These are phyloP conservation scores for Boehmeria nivea DNA, from an alignment of 306 rosid species.

Conservation along the genomic window DNA sequence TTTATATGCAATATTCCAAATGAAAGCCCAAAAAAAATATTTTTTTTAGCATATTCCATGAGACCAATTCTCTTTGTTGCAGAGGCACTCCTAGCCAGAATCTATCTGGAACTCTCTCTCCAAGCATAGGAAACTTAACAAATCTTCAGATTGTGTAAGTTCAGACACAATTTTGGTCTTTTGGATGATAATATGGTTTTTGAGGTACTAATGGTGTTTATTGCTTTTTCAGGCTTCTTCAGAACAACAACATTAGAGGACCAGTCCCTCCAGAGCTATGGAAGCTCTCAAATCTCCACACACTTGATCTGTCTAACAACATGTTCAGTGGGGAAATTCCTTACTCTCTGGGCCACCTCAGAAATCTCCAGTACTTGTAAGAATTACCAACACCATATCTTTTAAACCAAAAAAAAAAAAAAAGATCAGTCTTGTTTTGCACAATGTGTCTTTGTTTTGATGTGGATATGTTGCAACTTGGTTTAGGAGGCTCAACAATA, in stretches of 20 bases:
- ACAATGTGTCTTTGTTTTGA: not conserved
- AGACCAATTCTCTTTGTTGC: constrained; percentile 18
- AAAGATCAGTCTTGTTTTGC: not conserved
- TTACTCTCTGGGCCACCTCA: constrained; percentile 55
- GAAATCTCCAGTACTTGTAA: constrained; percentile 83
- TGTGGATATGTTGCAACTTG: constrained; percentile 23
- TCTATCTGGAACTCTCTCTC: constrained; percentile 80
- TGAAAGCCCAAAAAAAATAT: too few species aligned
- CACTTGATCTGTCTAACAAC: constrained; percentile 87
- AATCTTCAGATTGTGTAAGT: constrained; percentile 97
- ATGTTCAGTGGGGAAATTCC: constrained; percentile 70
- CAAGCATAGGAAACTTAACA: constrained; percentile 91
- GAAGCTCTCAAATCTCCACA: constrained; percentile 73
- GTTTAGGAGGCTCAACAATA: constrained; percentile 90
- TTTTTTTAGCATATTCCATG: too few species aligned
- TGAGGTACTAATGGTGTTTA: constrained; percentile 16
- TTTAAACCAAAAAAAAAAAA: too few species aligned
- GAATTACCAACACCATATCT: constrained; percentile 8
- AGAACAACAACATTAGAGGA: constrained; percentile 88
- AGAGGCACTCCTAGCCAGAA: constrained; percentile 98
- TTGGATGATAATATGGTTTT: constrained; percentile 7
- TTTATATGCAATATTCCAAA: too few species aligned
- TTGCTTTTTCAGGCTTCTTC: constrained; percentile 61
- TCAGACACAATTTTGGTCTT: not conserved
- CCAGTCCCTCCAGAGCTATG: constrained; percentile 70